These are phyloP conservation scores for Myriosclerotinia curreyana DNA, from an alignment of 2,329 filamentous ascomycete genomes.

Conservation along the genomic window DNA sequence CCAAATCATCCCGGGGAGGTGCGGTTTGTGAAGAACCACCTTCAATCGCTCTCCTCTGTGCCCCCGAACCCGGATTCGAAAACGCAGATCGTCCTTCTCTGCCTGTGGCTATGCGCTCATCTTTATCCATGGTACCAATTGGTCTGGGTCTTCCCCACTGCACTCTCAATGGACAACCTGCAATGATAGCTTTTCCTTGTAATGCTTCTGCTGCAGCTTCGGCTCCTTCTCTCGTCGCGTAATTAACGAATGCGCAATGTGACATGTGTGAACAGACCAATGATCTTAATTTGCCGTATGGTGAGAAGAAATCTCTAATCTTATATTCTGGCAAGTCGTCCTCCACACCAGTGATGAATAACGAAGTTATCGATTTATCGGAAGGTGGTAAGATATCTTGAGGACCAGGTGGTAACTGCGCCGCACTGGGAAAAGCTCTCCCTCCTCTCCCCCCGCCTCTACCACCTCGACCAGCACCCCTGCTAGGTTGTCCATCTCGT, in stretches of 20 bases:
- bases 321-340: slow-evolving; percentile 94
- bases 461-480: slow-evolving; percentile 39
- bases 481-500: slow-evolving; percentile 55
- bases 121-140: slow-evolving; percentile 85
- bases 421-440: slow-evolving; percentile 63
- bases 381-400: slow-evolving; percentile 82
- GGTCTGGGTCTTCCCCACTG: slow-evolving; percentile 93
- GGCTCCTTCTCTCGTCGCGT: slow-evolving; percentile 76
- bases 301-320: slow-evolving; percentile 84
- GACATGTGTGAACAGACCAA: slow-evolving; percentile 95
- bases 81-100: slow-evolving; percentile 68
- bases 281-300: slow-evolving; percentile 85
- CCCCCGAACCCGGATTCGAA: slow-evolving; percentile 41
- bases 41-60: slow-evolving; percentile 35
- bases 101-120: slow-evolving; percentile 77
- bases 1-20: slow-evolving; percentile 34
- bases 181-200: slow-evolving; percentile 83
- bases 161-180: slow-evolving; percentile 84
- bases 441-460: slow-evolving; percentile 44
- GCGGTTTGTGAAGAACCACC: slow-evolving; percentile 32
- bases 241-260: slow-evolving; percentile 97
- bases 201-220: slow-evolving; percentile 82
- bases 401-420: slow-evolving; percentile 74
- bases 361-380: slow-evolving; percentile 82
- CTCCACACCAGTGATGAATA: slow-evolving; percentile 93